A percentile compares a stretch with the other conserved stretches of the same genome.
Evolutionary conservation across 139 green algal species (phyloP).

Genomic region (Haematococcus sp.): DNA sequence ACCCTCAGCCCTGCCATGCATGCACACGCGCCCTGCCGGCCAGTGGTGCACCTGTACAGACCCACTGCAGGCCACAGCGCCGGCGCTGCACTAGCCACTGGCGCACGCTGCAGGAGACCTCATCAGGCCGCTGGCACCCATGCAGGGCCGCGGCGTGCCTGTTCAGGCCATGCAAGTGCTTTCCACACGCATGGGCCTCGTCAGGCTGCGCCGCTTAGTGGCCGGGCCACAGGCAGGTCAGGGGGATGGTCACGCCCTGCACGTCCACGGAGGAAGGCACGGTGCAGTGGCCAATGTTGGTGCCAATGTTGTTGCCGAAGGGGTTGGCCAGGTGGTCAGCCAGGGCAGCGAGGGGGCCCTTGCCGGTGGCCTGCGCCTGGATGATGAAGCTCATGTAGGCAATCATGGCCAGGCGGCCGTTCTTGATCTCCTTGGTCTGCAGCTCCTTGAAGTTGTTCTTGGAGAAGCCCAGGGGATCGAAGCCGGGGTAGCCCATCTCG

Average conservation of each 20-base stretch:
- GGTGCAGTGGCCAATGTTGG: constrained; percentile 71
- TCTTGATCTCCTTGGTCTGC: constrained; percentile 73
- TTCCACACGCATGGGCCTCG: no score
- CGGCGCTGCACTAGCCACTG: no score
- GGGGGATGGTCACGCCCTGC: constrained; percentile 66
- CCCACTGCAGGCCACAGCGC: no score
- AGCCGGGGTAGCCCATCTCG: constrained; percentile 76
- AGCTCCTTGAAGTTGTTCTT: constrained; percentile 67
- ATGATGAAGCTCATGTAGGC: constrained; percentile 50
- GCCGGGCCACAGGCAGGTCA: constrained; percentile 73
- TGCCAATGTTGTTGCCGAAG: constrained; percentile 59
- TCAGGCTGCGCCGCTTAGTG: constrained; percentile 29
- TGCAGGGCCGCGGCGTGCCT: no score
- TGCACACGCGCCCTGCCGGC: no score
- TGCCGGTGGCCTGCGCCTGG: constrained; percentile 76
- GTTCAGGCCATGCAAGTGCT: no score
- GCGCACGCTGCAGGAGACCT: no score
- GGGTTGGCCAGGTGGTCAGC: constrained; percentile 65
- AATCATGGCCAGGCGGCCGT: constrained; percentile 22
- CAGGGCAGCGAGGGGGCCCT: constrained; percentile 61
- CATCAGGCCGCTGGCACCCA: no score
- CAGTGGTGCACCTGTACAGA: no score
- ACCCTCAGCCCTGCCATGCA: no score
- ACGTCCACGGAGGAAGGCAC: constrained; percentile 64
- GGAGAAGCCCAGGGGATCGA: constrained; percentile 79